Conservation (phyloP, 805 yeast genomes). For the Starmera amethionina region DNA sequence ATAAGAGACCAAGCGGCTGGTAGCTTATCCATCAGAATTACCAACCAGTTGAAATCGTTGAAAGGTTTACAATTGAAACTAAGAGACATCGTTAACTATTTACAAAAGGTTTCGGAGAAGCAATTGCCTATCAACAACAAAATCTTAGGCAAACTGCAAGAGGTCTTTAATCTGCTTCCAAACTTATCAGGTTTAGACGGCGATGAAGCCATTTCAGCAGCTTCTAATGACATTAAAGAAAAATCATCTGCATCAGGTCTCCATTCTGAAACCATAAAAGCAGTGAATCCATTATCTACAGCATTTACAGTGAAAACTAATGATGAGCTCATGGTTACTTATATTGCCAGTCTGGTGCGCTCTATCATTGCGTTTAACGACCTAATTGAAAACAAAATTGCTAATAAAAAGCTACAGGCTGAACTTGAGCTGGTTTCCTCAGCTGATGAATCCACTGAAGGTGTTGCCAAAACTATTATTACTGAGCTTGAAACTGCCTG, state of each 20-base stretch:
- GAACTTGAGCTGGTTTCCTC: not conserved
- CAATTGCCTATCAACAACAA: slow-evolving; percentile 82
- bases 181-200: slow-evolving; percentile 42
- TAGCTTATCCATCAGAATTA: slow-evolving; percentile 72
- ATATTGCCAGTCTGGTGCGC: slow-evolving; percentile 81
- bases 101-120: slow-evolving; percentile 61
- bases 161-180: slow-evolving; percentile 88
- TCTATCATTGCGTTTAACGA: slow-evolving; percentile 96
- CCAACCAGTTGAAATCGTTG: slow-evolving; percentile 82
- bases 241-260: too few relatives aligned
- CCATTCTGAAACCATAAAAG: slow-evolving; percentile 15
- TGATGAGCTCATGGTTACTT: slow-evolving; percentile 91
- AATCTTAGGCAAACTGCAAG: slow-evolving; percentile 87
- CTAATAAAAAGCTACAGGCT: slow-evolving; percentile 46
- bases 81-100: slow-evolving; percentile 65
- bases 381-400: slow-evolving; percentile 89
- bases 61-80: slow-evolving; percentile 78
- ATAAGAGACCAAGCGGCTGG: slow-evolving; percentile 97
- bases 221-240: slow-evolving; percentile 16
- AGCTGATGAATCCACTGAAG: not conserved
- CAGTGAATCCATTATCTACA: slow-evolving; percentile 46
- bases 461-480: too few relatives aligned
- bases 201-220: too few relatives aligned
- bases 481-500: too few relatives aligned
- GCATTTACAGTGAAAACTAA: slow-evolving; percentile 91